Percentiles rank a stretch among this genome's conserved stretches.
phyloP scores from a whole-genome alignment of 2,329 filamentous ascomycete species.

The Ophiocordyceps polyrhachis-furcata region DNA sequence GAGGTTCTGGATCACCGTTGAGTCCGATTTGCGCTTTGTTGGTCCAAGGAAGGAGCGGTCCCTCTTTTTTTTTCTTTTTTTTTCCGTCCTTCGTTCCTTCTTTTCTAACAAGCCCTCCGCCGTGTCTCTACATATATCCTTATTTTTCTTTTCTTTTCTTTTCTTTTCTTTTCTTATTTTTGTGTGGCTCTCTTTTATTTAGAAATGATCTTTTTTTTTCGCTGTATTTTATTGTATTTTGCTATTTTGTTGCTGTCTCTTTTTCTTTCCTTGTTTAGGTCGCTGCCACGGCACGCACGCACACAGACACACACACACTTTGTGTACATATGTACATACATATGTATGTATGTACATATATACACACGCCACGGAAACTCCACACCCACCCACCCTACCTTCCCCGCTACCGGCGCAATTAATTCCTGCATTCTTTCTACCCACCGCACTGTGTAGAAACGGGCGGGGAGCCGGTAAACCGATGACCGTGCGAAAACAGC shows the following conservation, averaged over 20 bases:
- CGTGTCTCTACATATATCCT: background rate
- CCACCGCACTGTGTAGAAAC: background rate
- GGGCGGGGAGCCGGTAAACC: too few species aligned
- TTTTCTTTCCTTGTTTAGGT: background rate
- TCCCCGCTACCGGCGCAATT: background rate
- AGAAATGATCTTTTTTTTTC: too few species aligned
- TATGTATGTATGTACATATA: background rate
- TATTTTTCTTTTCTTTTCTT: background rate
- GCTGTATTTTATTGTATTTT: too few species aligned
- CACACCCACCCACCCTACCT: background rate
- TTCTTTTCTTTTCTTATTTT: background rate
- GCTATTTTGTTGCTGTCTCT: background rate
- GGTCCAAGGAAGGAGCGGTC: background rate
- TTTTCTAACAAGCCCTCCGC: background rate
- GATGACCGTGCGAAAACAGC: too few species aligned
- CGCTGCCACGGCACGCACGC: too few species aligned
- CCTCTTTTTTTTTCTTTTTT: background rate
- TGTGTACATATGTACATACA: too few species aligned
- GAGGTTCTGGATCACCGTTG: conserved; percentile 40
- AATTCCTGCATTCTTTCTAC: too few species aligned
- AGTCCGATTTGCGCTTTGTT: background rate
- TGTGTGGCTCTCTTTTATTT: too few species aligned
- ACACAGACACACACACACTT: too few species aligned
- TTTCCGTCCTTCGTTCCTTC: background rate
- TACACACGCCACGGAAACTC: background rate